Base-by-base conservation (phyloP, 179 eudicot species). In the Heliamphora pulchella region DNA sequence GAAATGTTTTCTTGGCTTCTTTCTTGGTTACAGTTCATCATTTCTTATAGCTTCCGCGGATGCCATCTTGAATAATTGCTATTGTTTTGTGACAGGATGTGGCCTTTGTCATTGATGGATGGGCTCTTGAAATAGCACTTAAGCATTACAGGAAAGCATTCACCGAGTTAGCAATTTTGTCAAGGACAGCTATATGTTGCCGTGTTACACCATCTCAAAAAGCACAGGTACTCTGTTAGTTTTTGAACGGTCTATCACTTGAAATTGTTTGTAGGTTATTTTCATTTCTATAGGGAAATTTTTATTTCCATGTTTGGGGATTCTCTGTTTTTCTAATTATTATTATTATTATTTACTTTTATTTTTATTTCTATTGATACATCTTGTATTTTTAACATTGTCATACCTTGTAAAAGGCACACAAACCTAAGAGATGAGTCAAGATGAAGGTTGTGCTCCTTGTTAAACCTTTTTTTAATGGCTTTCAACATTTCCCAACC, bases 171-270 rank as follows among this genome's bases (percentile, higher is more conserved):
- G 98, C 99, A 75, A 89, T 94, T 80, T 81, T 92, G 84, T 91
- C 98, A 77, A 90, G 91, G 82, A 96, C 99, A 71, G 98, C 99
- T 70, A 90, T 96, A 82, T 96, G 98, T 81, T 96, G 99, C 81
- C 99, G 99, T 68, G 96, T 91, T 75, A 96, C 99, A 69, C 99
- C 99, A 82, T 94, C 99, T 17, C 99, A 96, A 86, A 96, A 96
- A 81, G 99, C 99, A 8, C 99, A 96, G 99, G 99, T 94, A 72
- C 73, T 61, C 77, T 71, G 39, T 66, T 81, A 76, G 68, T 51
- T 64, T 63, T 18, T 48, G 44, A 58, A 41, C 55, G 43, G 13
- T 46, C 64, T 17, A 51, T 78, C 59, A 17, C 68, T 68, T 65
- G 2, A 31, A 57, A 78, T 61, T 31, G 6, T 18, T 48, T 62